A percentile compares a stretch with the other conserved stretches of the same genome.
phyloP scores from a whole-genome alignment of 768 basidiomycete genomes.

The Naganishia kalamii region DNA sequence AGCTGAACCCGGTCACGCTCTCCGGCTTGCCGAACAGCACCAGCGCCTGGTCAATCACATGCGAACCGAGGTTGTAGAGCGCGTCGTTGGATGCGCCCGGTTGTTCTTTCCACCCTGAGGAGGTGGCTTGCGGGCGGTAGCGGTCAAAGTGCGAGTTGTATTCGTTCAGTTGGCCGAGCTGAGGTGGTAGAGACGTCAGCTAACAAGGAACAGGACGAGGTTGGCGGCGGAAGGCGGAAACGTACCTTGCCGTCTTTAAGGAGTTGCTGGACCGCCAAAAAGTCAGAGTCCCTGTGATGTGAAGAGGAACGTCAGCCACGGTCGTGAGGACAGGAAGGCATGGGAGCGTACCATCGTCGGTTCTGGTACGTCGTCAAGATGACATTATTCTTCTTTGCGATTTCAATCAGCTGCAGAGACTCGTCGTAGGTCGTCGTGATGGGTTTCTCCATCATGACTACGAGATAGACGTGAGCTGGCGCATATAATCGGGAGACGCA shows the following conservation, averaged over 20 bases:
- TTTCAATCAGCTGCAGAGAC: conserved; percentile 30
- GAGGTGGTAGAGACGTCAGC: not conserved
- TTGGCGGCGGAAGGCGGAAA: not conserved
- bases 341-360: conserved; percentile 31
- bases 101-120: conserved; percentile 64
- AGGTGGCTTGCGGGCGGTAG: conserved; percentile 53
- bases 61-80: conserved; percentile 71
- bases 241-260: conserved; percentile 26
- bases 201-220: not conserved
- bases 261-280: conserved; percentile 36
- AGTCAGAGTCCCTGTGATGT: conserved; percentile 33
- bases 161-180: conserved; percentile 52
- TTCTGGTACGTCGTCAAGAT: conserved; percentile 42
- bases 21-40: conserved; percentile 68
- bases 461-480: not conserved
- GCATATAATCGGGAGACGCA: not conserved
- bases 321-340: not conserved
- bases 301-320: not conserved
- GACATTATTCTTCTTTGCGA: conserved; percentile 31
- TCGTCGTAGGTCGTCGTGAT: conserved; percentile 29
- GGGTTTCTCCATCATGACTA: conserved; percentile 40
- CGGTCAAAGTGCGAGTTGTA: conserved; percentile 47
- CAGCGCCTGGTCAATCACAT: conserved; percentile 60
- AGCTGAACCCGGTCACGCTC: conserved; percentile 61
- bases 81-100: conserved; percentile 59